Base-by-base conservation (phyloP, 345 rosid genomes). In the Lagerstroemia speciosa region DNA sequence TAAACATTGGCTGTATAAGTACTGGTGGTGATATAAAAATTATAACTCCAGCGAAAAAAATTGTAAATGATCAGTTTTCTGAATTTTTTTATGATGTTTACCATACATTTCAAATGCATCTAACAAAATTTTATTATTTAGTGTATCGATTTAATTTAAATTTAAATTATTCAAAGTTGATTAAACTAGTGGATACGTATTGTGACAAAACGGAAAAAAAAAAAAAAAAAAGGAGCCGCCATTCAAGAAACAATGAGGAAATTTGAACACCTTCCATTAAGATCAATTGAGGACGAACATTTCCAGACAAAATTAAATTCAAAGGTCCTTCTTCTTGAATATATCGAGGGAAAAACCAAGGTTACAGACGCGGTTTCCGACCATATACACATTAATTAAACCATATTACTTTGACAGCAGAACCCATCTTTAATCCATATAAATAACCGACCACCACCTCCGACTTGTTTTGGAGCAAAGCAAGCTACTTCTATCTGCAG, bases 351-450 rank as follows among this genome's bases (percentile, higher is more conserved):
- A 16, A 61, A 61, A 27, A 30, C 64, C 37, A 31, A 32, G 37
- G 37, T n/a, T 34, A 50, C 27, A 62, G 26, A 31, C 66, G 66
- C 66, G 66, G 41, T 62, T 62, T 62, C 22, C 11, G 33, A 60
- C n/a, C 33, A 60, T 26, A 1, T n/a, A 31, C 62, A 19, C 63
- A 11, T 60, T 10, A 7, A 5, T 24, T 7, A 57, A 2, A 57
- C 5, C 7, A 7, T 9, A 3, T 52, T 52, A 12, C 20, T 52
- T 3, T 5, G 10, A 5, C 10, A 10, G 41, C 41, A 38, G 10
- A 38, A 10, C 10, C 5, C 5, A 12, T 24, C 58, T 52, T 3
- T 52, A 17, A 52, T 52, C 8, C 15, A 57, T 57, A 60, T 60
- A 29, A 3, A 60, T 20, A 55, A 9, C 11, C 24, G 62, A n/a